Conservation (phyloP, 2,329 filamentous ascomycete species). For the Fusarium nygamai region DNA sequence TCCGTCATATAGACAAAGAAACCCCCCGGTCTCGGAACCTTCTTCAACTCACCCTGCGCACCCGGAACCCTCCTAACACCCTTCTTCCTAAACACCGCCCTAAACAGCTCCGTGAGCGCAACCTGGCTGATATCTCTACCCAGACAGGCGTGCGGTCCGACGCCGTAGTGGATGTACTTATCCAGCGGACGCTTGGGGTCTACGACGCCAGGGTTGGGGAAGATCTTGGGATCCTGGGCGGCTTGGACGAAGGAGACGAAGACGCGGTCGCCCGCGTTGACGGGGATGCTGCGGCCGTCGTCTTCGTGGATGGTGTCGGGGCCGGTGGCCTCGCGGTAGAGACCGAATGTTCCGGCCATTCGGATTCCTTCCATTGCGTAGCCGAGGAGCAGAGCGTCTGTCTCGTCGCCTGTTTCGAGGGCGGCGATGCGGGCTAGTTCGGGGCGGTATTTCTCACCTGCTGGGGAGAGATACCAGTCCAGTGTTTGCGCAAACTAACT, state of each 20-base stretch:
- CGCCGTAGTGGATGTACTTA: slow-evolving; percentile 71
- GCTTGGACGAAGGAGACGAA: slow-evolving; percentile 70
- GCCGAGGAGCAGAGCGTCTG: slow-evolving; percentile 71
- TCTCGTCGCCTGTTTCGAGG: slow-evolving; percentile 63
- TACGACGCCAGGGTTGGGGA: slow-evolving; percentile 69
- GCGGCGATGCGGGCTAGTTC: slow-evolving; percentile 70
- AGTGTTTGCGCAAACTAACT: slow-evolving; percentile 74
- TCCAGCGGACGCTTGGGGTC: slow-evolving; percentile 71
- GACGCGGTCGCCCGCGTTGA: slow-evolving; percentile 68
- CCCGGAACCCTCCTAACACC: slow-evolving; percentile 71
- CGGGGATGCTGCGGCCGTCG: slow-evolving; percentile 59
- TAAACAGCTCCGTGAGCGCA: slow-evolving; percentile 74
- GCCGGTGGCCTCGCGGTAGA: slow-evolving; percentile 65
- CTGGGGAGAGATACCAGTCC: slow-evolving; percentile 74
- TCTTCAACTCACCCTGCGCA: slow-evolving; percentile 73
- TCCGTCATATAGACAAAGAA: slow-evolving; percentile 72
- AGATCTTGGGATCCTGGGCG: slow-evolving; percentile 65
- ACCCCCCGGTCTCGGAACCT: slow-evolving; percentile 64
- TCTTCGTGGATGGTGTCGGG: slow-evolving; percentile 60
- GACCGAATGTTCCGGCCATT: slow-evolving; percentile 69
- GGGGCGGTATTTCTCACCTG: slow-evolving; percentile 64
- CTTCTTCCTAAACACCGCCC: slow-evolving; percentile 68
- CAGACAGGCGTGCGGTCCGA: slow-evolving; percentile 70
- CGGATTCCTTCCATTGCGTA: slow-evolving; percentile 79
- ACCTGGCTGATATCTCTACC: slow-evolving; percentile 69